These are phyloP conservation scores for Radiomyces spectabilis DNA, from an alignment of 192 early-diverging fungal genomes.

Conservation along the genomic window DNA sequence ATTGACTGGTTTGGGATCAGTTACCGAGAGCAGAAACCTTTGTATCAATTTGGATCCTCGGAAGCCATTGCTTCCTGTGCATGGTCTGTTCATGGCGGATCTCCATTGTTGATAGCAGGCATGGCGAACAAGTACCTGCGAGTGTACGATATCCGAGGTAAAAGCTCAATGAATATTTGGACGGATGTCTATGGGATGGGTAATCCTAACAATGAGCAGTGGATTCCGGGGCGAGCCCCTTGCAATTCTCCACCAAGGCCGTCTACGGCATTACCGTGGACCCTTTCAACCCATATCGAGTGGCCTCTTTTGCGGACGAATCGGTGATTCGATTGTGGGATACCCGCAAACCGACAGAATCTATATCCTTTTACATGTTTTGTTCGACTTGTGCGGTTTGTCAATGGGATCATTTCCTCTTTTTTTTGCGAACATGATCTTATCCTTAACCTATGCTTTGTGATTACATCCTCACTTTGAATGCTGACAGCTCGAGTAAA, in stretches of 20 bases:
- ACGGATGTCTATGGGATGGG: too few relatives aligned
- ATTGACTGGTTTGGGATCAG: neutral
- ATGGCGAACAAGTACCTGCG: conserved; percentile 65
- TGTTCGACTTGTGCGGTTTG: neutral
- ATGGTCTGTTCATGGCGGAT: conserved; percentile 49
- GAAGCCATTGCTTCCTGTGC: conserved; percentile 61
- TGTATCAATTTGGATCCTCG: conserved; percentile 54
- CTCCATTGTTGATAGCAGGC: conserved; percentile 57
- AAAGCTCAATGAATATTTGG: too few relatives aligned
- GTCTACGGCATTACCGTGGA: conserved; percentile 59
- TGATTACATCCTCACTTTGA: conserved; percentile 8
- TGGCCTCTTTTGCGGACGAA: conserved; percentile 67
- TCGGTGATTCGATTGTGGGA: conserved; percentile 71
- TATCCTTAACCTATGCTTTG: too few relatives aligned
- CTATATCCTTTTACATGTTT: conserved; percentile 46
- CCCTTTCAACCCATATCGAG: conserved; percentile 57
- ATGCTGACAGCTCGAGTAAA: conserved; percentile 6
- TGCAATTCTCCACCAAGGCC: conserved; percentile 60
- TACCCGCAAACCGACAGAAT: conserved; percentile 51
- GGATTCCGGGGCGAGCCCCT: conserved; percentile 35
- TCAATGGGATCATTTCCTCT: neutral
- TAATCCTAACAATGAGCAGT: too few relatives aligned
- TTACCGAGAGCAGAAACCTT: conserved; percentile 19
- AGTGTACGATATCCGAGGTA: conserved; percentile 61
- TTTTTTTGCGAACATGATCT: neutral